Percentiles rank a stretch among this genome's conserved stretches.
phyloP scores from a whole-genome alignment of 2,329 filamentous ascomycete genomes.

The Fusarium continuum region DNA sequence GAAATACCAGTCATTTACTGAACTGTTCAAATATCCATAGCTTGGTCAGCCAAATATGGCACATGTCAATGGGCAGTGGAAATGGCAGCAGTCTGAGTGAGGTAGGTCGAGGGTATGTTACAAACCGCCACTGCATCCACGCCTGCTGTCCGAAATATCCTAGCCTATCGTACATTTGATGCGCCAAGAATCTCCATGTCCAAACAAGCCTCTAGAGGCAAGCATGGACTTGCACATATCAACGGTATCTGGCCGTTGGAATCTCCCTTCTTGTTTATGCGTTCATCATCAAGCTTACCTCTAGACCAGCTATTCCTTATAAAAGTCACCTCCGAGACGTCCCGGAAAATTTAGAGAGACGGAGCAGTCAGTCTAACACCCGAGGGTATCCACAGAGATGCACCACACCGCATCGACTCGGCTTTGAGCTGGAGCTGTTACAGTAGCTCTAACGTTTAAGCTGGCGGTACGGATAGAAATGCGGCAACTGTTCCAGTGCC shows the following conservation, averaged over 20 bases:
- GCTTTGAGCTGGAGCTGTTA: slow-evolving; percentile 20
- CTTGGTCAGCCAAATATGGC: slow-evolving; percentile 27
- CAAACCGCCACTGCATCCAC: slow-evolving; percentile 24
- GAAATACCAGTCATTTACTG: background rate
- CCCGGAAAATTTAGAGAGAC: slow-evolving; percentile 16
- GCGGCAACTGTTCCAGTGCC: slow-evolving; percentile 20
- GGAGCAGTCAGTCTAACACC: slow-evolving; percentile 8
- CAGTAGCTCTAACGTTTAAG: slow-evolving; percentile 21
- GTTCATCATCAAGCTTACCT: background rate
- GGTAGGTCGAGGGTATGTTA: slow-evolving; percentile 5
- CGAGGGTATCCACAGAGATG: slow-evolving; percentile 30
- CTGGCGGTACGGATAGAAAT: slow-evolving; percentile 10
- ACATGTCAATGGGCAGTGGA: slow-evolving; percentile 24
- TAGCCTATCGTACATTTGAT: background rate
- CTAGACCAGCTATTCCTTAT: background rate
- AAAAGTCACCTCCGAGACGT: slow-evolving; percentile 3
- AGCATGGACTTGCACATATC: background rate
- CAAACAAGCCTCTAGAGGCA: background rate
- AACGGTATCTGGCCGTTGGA: background rate
- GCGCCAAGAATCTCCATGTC: background rate
- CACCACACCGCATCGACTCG: slow-evolving; percentile 32
- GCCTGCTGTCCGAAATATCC: background rate
- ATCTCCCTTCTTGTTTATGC: background rate
- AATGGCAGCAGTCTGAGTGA: slow-evolving; percentile 10
- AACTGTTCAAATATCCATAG: background rate